phyloP scores from a whole-genome alignment of 176 grass and related monocot species.

The Dactylis glomerata region DNA sequence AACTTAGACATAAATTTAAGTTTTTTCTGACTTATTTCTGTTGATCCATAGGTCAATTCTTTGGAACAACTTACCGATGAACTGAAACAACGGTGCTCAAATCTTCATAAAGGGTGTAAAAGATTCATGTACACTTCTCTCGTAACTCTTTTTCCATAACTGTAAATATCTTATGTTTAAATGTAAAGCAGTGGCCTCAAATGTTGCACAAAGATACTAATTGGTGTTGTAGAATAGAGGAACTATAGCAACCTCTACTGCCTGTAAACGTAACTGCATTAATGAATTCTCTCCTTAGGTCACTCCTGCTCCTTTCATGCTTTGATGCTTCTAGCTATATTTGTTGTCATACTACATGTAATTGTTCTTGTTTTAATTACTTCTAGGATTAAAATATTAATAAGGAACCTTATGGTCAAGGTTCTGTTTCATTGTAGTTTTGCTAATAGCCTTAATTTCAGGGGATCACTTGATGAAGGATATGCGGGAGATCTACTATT shows the following conservation, averaged over 20 bases:
- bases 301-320: neutral
- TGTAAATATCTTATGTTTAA: slow-evolving; percentile 12
- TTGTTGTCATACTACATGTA: neutral
- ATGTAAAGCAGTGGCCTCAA: neutral
- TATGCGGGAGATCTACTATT: slow-evolving; percentile 77
- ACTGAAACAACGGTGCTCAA: slow-evolving; percentile 81
- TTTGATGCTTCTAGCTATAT: slow-evolving; percentile 2
- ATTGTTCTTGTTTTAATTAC: neutral
- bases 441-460: slow-evolving; percentile 43
- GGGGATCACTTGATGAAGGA: slow-evolving; percentile 83
- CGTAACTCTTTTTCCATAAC: neutral
- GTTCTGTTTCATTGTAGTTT: neutral
- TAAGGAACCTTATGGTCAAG: slow-evolving; percentile 3
- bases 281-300: neutral
- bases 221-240: neutral
- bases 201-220: neutral
- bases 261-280: neutral
- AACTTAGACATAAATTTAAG: slow-evolving; percentile 18
- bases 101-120: slow-evolving; percentile 90
- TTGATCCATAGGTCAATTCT: slow-evolving; percentile 63
- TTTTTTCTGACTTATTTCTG: slow-evolving; percentile 29
- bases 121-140: slow-evolving; percentile 76
- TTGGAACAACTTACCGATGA: slow-evolving; percentile 91
- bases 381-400: slow-evolving; percentile 9
- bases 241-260: neutral